These are phyloP conservation scores for Amoebophrya sp. DNA, from an alignment of 169 alveolate species.

Conservation along the genomic window DNA sequence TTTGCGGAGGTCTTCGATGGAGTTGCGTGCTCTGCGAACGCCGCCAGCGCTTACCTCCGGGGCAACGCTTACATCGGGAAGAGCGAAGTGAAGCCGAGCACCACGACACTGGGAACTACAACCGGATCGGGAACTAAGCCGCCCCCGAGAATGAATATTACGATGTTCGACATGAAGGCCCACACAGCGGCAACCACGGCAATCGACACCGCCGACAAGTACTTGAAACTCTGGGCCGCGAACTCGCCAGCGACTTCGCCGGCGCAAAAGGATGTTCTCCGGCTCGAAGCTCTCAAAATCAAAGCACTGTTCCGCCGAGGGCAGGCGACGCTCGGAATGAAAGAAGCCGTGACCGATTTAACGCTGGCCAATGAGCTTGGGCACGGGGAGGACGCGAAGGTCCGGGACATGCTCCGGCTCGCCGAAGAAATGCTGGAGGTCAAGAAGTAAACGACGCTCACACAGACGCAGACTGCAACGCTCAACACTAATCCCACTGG, in stretches of 20 bases:
- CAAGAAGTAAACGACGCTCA: too few relatives aligned
- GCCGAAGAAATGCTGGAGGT: neutral
- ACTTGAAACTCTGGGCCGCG: neutral
- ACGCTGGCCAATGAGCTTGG: neutral
- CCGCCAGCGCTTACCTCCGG: neutral
- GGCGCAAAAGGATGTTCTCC: neutral
- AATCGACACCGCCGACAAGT: neutral
- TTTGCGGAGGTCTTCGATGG: neutral
- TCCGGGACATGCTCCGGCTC: neutral
- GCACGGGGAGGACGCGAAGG: neutral
- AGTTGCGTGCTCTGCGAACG: neutral
- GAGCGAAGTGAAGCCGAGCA: neutral
- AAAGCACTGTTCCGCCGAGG: neutral
- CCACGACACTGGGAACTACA: neutral
- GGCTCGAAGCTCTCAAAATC: neutral
- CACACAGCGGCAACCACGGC: neutral
- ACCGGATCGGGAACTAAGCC: neutral
- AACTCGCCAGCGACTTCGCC: neutral
- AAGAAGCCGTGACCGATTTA: neutral
- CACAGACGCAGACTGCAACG: too few relatives aligned
- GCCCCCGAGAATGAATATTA: neutral
- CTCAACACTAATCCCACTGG: too few relatives aligned
- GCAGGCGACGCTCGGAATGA: neutral
- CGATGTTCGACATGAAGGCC: neutral
- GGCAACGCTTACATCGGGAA: neutral